A percentile compares a stretch with the other conserved stretches of the same genome.
Evolutionary conservation across 2,329 filamentous ascomycete genomes (phyloP).

Genomic region (Calonectria honghensis): DNA sequence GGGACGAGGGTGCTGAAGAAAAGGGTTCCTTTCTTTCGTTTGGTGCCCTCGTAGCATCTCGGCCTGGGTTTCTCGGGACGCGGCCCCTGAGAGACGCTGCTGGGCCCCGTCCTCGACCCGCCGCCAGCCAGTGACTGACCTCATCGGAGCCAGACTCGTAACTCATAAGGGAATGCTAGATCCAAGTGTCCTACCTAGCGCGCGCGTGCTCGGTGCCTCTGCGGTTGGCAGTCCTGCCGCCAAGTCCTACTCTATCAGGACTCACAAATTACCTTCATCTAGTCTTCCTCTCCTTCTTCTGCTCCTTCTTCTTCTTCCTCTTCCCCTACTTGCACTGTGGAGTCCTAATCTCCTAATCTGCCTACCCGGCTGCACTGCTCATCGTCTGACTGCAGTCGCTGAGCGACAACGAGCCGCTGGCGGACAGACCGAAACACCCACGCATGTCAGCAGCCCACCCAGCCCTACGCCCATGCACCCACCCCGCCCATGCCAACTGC

Average conservation of each 20-base stretch:
- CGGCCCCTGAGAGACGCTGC: slow-evolving; percentile 13
- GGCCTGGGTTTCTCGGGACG: slow-evolving; percentile 16
- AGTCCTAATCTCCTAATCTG: background rate
- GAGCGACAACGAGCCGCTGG: slow-evolving; percentile 25
- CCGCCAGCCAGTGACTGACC: slow-evolving; percentile 28
- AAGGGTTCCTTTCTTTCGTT: background rate
- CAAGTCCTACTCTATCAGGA: slow-evolving; percentile 20
- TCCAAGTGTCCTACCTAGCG: background rate
- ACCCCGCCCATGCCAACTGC: background rate
- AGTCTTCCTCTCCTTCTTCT: background rate
- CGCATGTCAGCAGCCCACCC: slow-evolving; percentile 38
- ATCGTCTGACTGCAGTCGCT: slow-evolving; percentile 36
- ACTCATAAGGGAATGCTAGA: background rate
- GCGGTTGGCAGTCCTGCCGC: slow-evolving; percentile 2
- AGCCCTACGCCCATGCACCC: slow-evolving; percentile 33
- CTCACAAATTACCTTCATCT: slow-evolving; percentile 5
- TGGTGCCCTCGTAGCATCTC: slow-evolving; percentile 20
- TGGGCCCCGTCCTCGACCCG: slow-evolving; percentile 17
- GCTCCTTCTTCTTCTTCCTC: background rate
- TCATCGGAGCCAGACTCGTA: slow-evolving; percentile 23
- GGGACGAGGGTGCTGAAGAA: slow-evolving; percentile 10
- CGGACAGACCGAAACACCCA: slow-evolving; percentile 37
- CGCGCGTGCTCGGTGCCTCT: background rate
- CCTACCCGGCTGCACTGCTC: slow-evolving; percentile 3
- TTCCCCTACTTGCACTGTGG: background rate